Evolutionary conservation across 805 yeast genomes (phyloP), one percentile per base, ranked within the genome.

Genomic region (Saccharomycopsis sp.): DNA sequence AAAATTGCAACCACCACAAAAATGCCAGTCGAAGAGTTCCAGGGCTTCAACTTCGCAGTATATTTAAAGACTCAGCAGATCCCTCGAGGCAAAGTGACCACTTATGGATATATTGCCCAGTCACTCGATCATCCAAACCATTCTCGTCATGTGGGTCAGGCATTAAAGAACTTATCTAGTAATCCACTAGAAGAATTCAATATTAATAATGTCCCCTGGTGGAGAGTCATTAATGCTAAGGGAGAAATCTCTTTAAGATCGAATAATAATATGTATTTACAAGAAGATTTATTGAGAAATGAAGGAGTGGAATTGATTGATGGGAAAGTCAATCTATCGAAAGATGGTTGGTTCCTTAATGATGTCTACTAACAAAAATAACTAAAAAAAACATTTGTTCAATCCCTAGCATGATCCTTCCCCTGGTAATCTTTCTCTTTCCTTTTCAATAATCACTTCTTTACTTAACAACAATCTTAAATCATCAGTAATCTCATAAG

Each of bases 91-190:
- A 57, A 59, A 32, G 87, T 76, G 5, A 74, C 86, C 0, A 67
- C 78, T n/a, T 83, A 83, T 49, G 87, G 76, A 2, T 88, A 80
- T 53, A 72, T 83, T 6, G 92, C 92, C 0, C 67, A 69, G 45
- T 57, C 80, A 8, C 63, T 79, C 0, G 69, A 67, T 23, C 62
- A 68, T 37, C 92, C 94, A 0, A 69, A 62, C 37, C 77, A 80
- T 48, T 67, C 92, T 1, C 63, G 94, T 4, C 86, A 74, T 45
- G 92, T 82, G 1, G 94, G 94, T 0, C 68, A 70, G 25, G 72
- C 87, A 0, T 59, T 83, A 44, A 83, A 82, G 56, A 62, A 70
- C 35, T 61, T 74, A 12, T 64, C 67, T 1, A 25, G 51, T 32
- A 27, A 42, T 3, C 46, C n/a, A 23, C 26, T 10, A 23, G 26